These are phyloP conservation scores for Rhypophila decipiens DNA, from an alignment of 495 filamentous ascomycete species.

Conservation along the genomic window DNA sequence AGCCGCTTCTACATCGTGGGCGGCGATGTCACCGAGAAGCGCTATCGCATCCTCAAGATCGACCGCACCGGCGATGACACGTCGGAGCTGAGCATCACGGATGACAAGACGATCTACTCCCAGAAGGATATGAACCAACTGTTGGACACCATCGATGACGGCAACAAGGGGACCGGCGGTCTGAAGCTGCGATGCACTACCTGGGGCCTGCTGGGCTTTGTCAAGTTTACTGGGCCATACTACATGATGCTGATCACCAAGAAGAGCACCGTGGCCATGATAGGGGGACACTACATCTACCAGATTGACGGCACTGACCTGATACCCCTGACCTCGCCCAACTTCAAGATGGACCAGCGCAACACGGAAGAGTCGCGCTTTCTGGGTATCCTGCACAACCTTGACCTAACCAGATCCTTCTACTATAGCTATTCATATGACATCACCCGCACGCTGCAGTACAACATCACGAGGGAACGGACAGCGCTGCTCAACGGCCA, in stretches of 20 bases:
- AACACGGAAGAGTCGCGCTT: slow-evolving; percentile 88
- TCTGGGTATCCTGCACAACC: slow-evolving; percentile 78
- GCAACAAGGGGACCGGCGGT: slow-evolving; percentile 86
- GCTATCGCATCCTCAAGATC: slow-evolving; percentile 89
- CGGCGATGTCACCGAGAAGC: slow-evolving; percentile 77
- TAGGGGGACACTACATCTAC: slow-evolving; percentile 93
- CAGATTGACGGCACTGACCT: slow-evolving; percentile 94
- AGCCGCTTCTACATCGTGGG: slow-evolving; percentile 91
- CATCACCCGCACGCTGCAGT: slow-evolving; percentile 84
- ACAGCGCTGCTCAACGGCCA: slow-evolving; percentile 58
- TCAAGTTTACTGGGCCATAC: slow-evolving; percentile 91
- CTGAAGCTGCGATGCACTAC: slow-evolving; percentile 83
- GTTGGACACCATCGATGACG: slow-evolving; percentile 90
- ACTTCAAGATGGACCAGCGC: slow-evolving; percentile 64
- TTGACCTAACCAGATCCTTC: slow-evolving; percentile 84
- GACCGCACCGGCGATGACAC: slow-evolving; percentile 74
- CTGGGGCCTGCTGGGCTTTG: slow-evolving; percentile 92
- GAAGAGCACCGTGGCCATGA: slow-evolving; percentile 88
- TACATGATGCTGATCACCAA: slow-evolving; percentile 98
- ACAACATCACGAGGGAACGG: slow-evolving; percentile 83
- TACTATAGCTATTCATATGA: slow-evolving; percentile 99
- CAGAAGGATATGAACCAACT: slow-evolving; percentile 90
- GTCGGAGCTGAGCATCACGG: slow-evolving; percentile 73
- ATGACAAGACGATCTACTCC: slow-evolving; percentile 91
- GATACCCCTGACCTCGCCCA: slow-evolving; percentile 70